phyloP scores from a whole-genome alignment of 1,284 basidiomycete genomes.

The Sporisorium sorghi region DNA sequence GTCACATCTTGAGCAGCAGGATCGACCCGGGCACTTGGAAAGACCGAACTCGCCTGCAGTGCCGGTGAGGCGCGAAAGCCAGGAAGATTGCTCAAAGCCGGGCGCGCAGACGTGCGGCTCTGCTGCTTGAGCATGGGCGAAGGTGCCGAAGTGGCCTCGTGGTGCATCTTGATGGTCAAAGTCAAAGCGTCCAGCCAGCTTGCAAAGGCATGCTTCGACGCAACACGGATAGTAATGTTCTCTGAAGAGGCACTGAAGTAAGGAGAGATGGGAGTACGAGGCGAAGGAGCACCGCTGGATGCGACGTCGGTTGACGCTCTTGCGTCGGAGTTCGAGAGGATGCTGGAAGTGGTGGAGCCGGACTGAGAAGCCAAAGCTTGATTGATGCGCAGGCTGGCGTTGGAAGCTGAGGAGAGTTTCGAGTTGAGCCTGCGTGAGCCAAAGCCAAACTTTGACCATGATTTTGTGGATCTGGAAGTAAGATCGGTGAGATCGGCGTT shows the following conservation, averaged over 20 bases:
- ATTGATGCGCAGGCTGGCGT: background rate
- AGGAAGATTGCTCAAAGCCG: slow-evolving; percentile 18
- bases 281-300: slow-evolving; percentile 22
- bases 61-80: slow-evolving; percentile 28
- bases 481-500: slow-evolving; percentile 2
- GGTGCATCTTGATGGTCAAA: slow-evolving; percentile 27
- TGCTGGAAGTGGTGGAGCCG: slow-evolving; percentile 8
- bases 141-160: background rate
- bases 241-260: slow-evolving; percentile 6
- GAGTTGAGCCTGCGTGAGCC: slow-evolving; percentile 25
- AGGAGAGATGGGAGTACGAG: slow-evolving; percentile 12
- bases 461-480: background rate
- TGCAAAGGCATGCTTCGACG: background rate
- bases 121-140: slow-evolving; percentile 2
- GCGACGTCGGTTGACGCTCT: slow-evolving; percentile 9
- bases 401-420: slow-evolving; percentile 21
- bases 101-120: slow-evolving; percentile 8
- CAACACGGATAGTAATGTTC: slow-evolving; percentile 10
- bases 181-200: slow-evolving; percentile 31
- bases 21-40: slow-evolving; percentile 2
- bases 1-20: slow-evolving; percentile 6
- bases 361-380: background rate
- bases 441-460: slow-evolving; percentile 26
- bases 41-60: background rate
- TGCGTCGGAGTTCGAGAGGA: slow-evolving; percentile 9